Evolutionary conservation across 495 filamentous ascomycete genomes (phyloP).

Genomic region (Penicillium crystallinum): DNA sequence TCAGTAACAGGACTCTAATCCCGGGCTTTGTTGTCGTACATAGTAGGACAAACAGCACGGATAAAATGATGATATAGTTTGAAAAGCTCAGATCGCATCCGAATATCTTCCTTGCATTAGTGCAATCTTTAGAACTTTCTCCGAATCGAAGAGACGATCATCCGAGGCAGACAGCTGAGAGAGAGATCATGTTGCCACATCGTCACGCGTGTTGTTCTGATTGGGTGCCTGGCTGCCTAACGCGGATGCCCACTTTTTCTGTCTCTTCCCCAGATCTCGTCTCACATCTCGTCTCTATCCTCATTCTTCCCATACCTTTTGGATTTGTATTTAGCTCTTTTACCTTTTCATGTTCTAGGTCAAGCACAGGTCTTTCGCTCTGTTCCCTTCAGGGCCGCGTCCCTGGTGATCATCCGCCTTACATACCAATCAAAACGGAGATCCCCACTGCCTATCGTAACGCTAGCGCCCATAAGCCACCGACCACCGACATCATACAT

Average conservation of each 20-base stretch:
- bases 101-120: slow-evolving; percentile 1
- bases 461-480: slow-evolving; percentile 19
- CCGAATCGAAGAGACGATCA: neutral
- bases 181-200: slow-evolving; percentile 6
- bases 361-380: neutral
- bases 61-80: neutral
- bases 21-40: neutral
- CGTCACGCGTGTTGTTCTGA: slow-evolving; percentile 6
- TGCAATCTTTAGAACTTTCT: neutral
- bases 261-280: slow-evolving; percentile 5
- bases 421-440: slow-evolving; percentile 13
- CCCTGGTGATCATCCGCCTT: slow-evolving; percentile 15
- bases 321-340: neutral
- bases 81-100: neutral
- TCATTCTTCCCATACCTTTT: slow-evolving; percentile 6
- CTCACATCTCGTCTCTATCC: slow-evolving; percentile 3
- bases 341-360: neutral
- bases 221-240: slow-evolving; percentile 15
- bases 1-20: neutral
- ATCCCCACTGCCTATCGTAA: slow-evolving; percentile 13
- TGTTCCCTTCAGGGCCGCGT: slow-evolving; percentile 2
- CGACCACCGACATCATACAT: slow-evolving; percentile 22
- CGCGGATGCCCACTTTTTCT: neutral
- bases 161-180: neutral
- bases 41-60: neutral